Evolutionary conservation across 2,329 filamentous ascomycete species (phyloP).

Genomic region (Colletotrichum sp.): DNA sequence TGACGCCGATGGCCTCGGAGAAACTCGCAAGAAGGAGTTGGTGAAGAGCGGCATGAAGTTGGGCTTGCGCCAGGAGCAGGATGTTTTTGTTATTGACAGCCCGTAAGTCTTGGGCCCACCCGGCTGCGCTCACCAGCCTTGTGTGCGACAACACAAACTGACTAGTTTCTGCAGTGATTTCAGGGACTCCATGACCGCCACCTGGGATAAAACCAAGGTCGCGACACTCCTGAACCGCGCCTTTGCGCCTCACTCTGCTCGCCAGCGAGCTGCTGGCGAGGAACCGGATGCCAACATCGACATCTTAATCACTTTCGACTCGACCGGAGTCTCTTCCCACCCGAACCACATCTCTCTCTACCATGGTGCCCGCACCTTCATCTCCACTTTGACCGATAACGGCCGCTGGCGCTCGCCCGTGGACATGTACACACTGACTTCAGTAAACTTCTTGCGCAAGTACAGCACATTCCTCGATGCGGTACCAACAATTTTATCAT

Average conservation of each 20-base stretch:
- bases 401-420: constrained; percentile 75
- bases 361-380: constrained; percentile 78
- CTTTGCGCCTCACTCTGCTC: constrained; percentile 71
- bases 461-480: constrained; percentile 81
- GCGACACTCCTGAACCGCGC: constrained; percentile 72
- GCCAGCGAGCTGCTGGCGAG: constrained; percentile 33
- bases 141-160: background rate
- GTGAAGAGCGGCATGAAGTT: constrained; percentile 79
- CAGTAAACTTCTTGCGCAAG: constrained; percentile 77
- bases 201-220: constrained; percentile 77
- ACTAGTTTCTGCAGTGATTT: constrained; percentile 61
- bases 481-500: constrained; percentile 69
- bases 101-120: constrained; percentile 51
- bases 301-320: constrained; percentile 88
- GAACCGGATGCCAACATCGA: constrained; percentile 68
- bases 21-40: constrained; percentile 83
- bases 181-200: constrained; percentile 84
- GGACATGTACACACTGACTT: constrained; percentile 83
- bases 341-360: constrained; percentile 94
- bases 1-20: constrained; percentile 85
- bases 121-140: background rate
- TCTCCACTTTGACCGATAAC: constrained; percentile 66
- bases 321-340: constrained; percentile 81
- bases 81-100: constrained; percentile 86
- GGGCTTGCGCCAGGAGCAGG: constrained; percentile 75